Evolutionary conservation across 139 green algal species (phyloP).

Genomic region (Tetraselmis chui): DNA sequence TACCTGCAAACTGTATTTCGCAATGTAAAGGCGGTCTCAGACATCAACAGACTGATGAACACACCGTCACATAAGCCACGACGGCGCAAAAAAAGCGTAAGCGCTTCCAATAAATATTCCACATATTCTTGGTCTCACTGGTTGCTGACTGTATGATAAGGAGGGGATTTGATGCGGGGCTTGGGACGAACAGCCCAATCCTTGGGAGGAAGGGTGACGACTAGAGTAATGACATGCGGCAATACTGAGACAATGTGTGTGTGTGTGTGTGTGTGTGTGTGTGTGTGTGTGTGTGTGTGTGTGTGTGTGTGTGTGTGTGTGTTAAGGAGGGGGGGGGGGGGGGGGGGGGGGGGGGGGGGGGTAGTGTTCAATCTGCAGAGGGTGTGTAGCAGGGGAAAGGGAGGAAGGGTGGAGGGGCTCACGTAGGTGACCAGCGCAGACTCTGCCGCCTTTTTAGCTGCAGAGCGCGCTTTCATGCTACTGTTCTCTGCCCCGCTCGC

Average conservation of each 20-base stretch:
- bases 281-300: no score
- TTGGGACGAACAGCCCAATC: no score
- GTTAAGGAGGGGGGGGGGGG: background rate
- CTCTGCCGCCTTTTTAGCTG: constrained; percentile 65
- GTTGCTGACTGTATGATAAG: background rate
- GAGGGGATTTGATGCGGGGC: no score
- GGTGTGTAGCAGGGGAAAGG: no score
- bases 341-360: no score
- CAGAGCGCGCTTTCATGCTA: constrained; percentile 60
- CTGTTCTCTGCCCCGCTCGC: background rate
- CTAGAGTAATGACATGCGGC: background rate
- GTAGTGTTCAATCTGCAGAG: no score
- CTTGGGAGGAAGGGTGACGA: no score
- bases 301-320: no score
- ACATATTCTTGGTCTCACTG: background rate
- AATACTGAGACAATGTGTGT: no score
- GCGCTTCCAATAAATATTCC: no score
- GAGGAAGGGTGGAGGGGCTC: background rate
- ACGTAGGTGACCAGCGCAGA: constrained; percentile 45
- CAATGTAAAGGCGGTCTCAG: background rate
- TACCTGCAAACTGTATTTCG: constrained; percentile 35
- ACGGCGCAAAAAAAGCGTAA: no score
- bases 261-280: no score
- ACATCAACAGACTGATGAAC: background rate
- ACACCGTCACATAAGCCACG: background rate